Conservation (phyloP, 306 rosid genomes). For the Acacia melanoxylon region DNA sequence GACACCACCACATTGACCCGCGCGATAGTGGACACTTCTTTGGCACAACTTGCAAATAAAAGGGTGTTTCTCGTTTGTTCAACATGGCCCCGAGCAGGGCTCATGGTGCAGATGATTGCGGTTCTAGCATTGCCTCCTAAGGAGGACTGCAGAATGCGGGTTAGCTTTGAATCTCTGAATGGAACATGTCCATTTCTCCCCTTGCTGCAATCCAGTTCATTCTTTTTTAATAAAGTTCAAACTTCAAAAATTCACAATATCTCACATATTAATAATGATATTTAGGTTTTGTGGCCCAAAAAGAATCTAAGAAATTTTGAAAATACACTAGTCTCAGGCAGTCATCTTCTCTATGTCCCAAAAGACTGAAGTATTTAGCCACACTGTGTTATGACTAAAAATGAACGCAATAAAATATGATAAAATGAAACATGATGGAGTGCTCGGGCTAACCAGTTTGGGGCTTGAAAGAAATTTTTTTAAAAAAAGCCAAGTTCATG, state of each 20-base stretch:
- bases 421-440: neutral
- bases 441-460: neutral
- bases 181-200: conserved; percentile 97
- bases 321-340: neutral
- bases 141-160: conserved; percentile 95
- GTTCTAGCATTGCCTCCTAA: conserved; percentile 98
- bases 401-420: neutral
- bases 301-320: neutral
- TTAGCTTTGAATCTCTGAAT: conserved; percentile 97
- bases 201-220: conserved; percentile 67
- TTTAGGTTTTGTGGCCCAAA: neutral
- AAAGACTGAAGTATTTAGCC: neutral
- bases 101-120: conserved; percentile 96
- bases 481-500: neutral
- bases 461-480: neutral
- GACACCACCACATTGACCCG: conserved; percentile 92
- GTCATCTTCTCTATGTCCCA: conserved; percentile 15
- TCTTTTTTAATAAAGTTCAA: conserved; percentile 5
- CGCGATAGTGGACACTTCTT: conserved; percentile 88
- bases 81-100: conserved; percentile 89
- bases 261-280: neutral
- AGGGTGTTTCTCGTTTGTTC: conserved; percentile 98
- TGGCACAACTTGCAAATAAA: conserved; percentile 96
- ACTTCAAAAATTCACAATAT: neutral
- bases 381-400: neutral